phyloP scores from a whole-genome alignment of 768 basidiomycete genomes.

The Chalciporus sphaerocephalus region DNA sequence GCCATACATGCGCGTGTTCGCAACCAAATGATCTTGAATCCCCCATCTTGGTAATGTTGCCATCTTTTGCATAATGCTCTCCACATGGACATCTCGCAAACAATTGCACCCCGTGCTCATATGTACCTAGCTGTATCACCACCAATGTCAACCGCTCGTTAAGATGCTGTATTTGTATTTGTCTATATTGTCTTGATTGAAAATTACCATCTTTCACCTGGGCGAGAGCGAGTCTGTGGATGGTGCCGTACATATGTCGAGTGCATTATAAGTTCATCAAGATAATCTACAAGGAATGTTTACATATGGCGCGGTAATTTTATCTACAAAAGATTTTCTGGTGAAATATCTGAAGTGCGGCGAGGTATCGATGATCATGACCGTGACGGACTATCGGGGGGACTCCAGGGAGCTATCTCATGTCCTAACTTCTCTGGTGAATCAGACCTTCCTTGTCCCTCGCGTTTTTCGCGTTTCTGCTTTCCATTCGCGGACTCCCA shows the following conservation, averaged over 20 bases:
- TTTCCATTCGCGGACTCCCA: conserved; percentile 48
- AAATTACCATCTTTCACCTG: too few relatives aligned
- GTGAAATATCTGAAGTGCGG: too few relatives aligned
- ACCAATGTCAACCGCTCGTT: not conserved
- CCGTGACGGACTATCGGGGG: not conserved
- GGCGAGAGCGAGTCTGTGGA: too few relatives aligned
- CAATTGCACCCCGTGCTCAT: not conserved
- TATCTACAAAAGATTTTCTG: too few relatives aligned
- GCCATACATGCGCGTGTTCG: not conserved
- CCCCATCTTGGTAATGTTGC: not conserved
- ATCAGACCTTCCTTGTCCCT: conserved; percentile 4
- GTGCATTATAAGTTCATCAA: too few relatives aligned
- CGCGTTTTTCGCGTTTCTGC: conserved; percentile 29
- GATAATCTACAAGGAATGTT: too few relatives aligned
- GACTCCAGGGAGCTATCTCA: not conserved
- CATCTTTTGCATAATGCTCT: not conserved
- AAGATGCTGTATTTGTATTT: conserved; percentile 1
- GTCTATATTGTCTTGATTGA: too few relatives aligned
- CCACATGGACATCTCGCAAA: not conserved
- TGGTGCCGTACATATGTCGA: too few relatives aligned
- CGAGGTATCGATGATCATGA: not conserved
- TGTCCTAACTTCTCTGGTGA: not conserved
- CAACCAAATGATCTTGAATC: not conserved
- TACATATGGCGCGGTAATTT: too few relatives aligned
- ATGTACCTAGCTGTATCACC: not conserved